phyloP scores from a whole-genome alignment of 192 early-diverging fungal genomes.

The Geranomyces variabilis region DNA sequence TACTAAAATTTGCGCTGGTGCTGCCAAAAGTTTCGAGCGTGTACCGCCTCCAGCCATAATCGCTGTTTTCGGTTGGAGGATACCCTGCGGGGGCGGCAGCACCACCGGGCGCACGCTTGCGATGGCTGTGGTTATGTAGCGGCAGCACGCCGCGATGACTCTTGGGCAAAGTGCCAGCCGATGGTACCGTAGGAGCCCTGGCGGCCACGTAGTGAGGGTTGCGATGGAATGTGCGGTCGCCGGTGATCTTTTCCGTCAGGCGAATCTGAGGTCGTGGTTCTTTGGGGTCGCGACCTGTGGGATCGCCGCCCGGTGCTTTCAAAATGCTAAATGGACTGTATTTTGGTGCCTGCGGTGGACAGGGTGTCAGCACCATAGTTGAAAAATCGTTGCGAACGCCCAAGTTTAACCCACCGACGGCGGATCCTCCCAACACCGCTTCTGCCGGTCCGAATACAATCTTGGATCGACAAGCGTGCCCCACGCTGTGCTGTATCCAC shows the following conservation, averaged over 20 bases:
- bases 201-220: neutral
- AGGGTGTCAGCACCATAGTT: too few relatives aligned
- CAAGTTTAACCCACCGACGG: neutral
- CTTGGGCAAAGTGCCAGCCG: neutral
- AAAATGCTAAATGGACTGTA: conserved; percentile 4
- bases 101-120: conserved; percentile 22
- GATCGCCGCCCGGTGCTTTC: conserved; percentile 15
- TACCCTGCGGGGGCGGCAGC: too few relatives aligned
- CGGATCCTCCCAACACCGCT: conserved; percentile 5
- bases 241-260: conserved; percentile 64
- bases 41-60: conserved; percentile 39
- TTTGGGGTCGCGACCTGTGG: neutral
- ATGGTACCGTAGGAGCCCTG: neutral
- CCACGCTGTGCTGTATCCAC: conserved; percentile 46
- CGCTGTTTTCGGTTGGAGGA: conserved; percentile 38
- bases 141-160: conserved; percentile 10
- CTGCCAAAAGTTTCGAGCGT: conserved; percentile 35
- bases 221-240: conserved; percentile 9
- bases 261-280: conserved; percentile 51
- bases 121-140: neutral
- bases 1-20: conserved; percentile 37
- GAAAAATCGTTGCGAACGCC: too few relatives aligned
- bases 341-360: too few relatives aligned
- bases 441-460: conserved; percentile 38
- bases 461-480: conserved; percentile 38